Conservation (phyloP, 202 grass and related monocot species). For the Elaeis oleifera region DNA sequence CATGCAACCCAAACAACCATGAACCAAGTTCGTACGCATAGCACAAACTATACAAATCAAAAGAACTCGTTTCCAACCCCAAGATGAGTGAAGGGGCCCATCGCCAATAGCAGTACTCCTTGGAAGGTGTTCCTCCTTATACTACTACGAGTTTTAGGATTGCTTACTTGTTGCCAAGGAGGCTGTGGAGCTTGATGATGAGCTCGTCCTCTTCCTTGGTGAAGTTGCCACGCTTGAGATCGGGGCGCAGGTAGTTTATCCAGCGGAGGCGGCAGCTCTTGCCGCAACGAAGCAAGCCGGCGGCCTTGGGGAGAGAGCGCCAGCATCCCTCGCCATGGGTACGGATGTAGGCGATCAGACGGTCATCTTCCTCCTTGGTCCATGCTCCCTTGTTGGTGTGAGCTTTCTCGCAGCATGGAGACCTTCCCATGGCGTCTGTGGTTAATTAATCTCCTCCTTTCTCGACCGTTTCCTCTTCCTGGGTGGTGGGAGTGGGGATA, state of each 20-base stretch:
- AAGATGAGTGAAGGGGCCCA: too few species aligned
- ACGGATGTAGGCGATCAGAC: conserved; percentile 4
- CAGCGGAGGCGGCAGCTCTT: conserved; percentile 22
- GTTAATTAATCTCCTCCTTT: too few species aligned
- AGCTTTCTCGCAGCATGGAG: conserved; percentile 14
- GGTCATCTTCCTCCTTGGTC: conserved; percentile 20
- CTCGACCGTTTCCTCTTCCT: too few species aligned
- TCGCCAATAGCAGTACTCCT: too few species aligned
- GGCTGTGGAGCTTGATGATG: conserved; percentile 21
- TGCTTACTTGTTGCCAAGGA: conserved; percentile 17
- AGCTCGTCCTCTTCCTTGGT: conserved; percentile 4
- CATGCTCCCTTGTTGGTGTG: conserved; percentile 21
- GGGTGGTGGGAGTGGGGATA: too few species aligned
- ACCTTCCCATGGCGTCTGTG: neutral
- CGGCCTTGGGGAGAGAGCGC: conserved; percentile 7
- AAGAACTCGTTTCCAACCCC: too few species aligned
- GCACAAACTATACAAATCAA: too few species aligned
- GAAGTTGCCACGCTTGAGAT: conserved; percentile 18
- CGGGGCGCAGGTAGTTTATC: conserved; percentile 19
- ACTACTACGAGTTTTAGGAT: too few species aligned
- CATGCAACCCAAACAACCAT: too few species aligned
- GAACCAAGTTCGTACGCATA: too few species aligned
- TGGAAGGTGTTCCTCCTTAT: too few species aligned
- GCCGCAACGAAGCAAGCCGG: conserved; percentile 17
- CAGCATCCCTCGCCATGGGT: conserved; percentile 12